Evolutionary conservation across 176 grass and related monocot species (phyloP), one percentile per base, ranked within the genome.

Genomic region (Lolium multiflorum): DNA sequence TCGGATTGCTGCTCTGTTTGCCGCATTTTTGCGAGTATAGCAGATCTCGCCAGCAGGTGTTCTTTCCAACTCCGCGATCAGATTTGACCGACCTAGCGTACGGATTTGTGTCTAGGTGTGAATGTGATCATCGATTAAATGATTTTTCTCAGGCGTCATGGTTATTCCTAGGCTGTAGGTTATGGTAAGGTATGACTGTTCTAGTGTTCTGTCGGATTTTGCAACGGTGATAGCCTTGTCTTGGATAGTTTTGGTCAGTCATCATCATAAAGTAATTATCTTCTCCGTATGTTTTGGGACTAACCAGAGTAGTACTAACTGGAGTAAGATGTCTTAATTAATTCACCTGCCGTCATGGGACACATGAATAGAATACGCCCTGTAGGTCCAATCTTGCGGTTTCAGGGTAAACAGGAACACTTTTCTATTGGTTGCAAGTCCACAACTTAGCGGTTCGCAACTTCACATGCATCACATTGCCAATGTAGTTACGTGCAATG

Each of bases 11-110:
- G 51, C 5, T 71, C 13, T 46, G 21, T 41, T 85, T 46, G 11
- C 20, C 22, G 11, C 11, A 38, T 76, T 20, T 11, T 70, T 81
- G 31, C 74, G 48, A 48, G 15, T 22, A 21, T 48, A 75, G 14
- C 21, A 8, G 21, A 11, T 77, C 39, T 20, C n/a, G 8, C 5
- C 71, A 8, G 17, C 9, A 63, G 41, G 11, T 57, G 10, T 68
- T 80, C 7, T 35, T 38, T 62, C 20, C 2, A 41, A 68, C 59
- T 75, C 15, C 15, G n/a, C 14, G 14, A 87, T 67, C 66, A 58
- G 56, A 74, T 79, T 87, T 24, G 6, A 62, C 74, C 37, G 56
- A 74, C 79, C 35, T 87, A 25, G 59, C 28, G 43, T 15, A 16
- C 5, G 50, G 46, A 3, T 11, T 8, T 14, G 44, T 67, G 48